Evolutionary conservation across 2,329 filamentous ascomycete species (phyloP).

Genomic region (Aphanoascus verrucosus): DNA sequence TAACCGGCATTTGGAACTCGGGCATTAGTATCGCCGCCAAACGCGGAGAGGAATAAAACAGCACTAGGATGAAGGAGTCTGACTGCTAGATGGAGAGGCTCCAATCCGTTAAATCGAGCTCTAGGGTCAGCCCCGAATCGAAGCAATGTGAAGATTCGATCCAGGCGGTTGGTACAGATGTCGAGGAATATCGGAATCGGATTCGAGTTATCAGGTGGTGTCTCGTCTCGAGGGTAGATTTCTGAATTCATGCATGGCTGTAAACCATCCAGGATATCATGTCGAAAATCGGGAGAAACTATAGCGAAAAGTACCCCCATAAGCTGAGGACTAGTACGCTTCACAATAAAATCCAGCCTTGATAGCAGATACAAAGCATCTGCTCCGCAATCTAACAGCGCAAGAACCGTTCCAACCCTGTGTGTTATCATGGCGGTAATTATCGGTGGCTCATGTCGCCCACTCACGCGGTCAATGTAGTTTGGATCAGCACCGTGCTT

Average conservation of each 20-base stretch:
- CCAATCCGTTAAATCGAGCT: not conserved
- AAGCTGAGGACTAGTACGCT: not conserved
- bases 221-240: not conserved
- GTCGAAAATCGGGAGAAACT: not conserved
- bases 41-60: not conserved
- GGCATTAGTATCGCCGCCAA: slow-evolving; percentile 1
- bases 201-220: not conserved
- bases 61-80: not conserved
- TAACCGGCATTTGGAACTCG: not conserved
- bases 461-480: not conserved
- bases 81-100: not conserved
- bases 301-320: not conserved
- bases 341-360: not conserved
- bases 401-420: not conserved
- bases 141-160: not conserved
- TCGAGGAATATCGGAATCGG: not conserved
- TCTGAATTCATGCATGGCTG: not conserved
- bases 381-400: not conserved
- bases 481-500: not conserved
- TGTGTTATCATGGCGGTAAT: not conserved
- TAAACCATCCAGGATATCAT: not conserved
- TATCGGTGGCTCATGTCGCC: not conserved
- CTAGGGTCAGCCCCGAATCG: slow-evolving; percentile 1
- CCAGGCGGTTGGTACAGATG: not conserved
- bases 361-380: not conserved